Evolutionary conservation across 768 basidiomycete genomes (phyloP).

Genomic region (Mycena albidolilacea): DNA sequence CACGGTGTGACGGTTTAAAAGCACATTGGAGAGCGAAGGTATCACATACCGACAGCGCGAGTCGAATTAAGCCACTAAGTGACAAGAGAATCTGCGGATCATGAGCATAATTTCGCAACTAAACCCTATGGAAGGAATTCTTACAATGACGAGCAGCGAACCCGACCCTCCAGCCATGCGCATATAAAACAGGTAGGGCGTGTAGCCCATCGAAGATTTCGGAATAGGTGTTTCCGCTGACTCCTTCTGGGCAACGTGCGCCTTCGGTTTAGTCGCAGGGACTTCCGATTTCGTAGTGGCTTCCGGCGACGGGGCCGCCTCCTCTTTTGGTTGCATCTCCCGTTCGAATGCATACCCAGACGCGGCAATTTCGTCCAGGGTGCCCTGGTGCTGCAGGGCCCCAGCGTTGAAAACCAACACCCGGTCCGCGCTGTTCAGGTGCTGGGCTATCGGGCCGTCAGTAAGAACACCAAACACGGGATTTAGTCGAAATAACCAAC

Average conservation of each 20-base stretch:
- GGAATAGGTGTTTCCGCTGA: slow-evolving; percentile 1
- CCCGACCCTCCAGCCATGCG: slow-evolving; percentile 22
- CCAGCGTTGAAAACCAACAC: slow-evolving; percentile 76
- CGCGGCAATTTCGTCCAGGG: slow-evolving; percentile 62
- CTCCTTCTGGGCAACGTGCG: slow-evolving; percentile 19
- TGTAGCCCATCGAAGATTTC: slow-evolving; percentile 12
- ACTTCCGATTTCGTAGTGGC: not conserved
- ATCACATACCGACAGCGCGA: not conserved
- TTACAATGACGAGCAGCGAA: not conserved
- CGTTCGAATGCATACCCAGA: slow-evolving; percentile 14
- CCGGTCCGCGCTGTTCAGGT: slow-evolving; percentile 68
- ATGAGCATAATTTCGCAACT: no score
- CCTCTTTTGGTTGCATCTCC: not conserved
- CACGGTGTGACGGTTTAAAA: no score
- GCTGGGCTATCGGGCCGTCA: slow-evolving; percentile 49
- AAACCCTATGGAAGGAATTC: no score
- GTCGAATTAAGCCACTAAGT: not conserved
- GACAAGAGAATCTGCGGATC: not conserved
- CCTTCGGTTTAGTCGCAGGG: not conserved
- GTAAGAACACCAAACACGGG: no score
- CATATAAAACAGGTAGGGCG: slow-evolving; percentile 27
- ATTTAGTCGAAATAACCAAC: no score
- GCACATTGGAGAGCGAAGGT: no score
- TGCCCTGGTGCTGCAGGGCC: slow-evolving; percentile 68
- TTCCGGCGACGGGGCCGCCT: no score